phyloP scores from a whole-genome alignment of 495 filamentous ascomycete species.

The Penicillium goetzii region DNA sequence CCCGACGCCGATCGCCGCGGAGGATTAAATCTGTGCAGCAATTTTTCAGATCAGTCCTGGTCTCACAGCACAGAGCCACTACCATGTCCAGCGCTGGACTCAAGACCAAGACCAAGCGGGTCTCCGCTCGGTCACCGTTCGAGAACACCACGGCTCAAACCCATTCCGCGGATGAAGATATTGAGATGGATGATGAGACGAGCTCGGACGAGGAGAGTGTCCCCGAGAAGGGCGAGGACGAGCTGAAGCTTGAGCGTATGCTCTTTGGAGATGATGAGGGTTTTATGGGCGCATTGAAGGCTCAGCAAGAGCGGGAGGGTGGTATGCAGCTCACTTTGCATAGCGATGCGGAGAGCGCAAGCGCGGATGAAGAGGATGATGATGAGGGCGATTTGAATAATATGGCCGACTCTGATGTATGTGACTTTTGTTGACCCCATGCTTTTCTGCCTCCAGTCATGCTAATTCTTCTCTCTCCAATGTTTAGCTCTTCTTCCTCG shows the following conservation, averaged over 20 bases:
- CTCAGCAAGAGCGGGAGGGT: conserved; percentile 38
- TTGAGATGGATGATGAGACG: conserved; percentile 37
- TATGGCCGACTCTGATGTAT: conserved; percentile 50
- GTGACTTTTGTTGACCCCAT: conserved; percentile 1
- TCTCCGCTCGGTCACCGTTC: conserved; percentile 31
- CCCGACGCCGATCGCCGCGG: conserved; percentile 16
- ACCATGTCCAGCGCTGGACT: conserved; percentile 39
- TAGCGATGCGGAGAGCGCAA: conserved; percentile 40
- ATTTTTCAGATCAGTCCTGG: background rate
- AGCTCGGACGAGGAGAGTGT: conserved; percentile 46
- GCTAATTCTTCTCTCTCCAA: conserved; percentile 10
- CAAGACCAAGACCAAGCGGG: conserved; percentile 43
- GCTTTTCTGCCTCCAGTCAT: background rate
- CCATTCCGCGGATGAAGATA: conserved; percentile 30
- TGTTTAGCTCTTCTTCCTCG: conserved; percentile 69
- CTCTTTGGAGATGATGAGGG: conserved; percentile 85
- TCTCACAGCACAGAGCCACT: background rate
- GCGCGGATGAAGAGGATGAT: conserved; percentile 36
- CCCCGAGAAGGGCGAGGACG: conserved; percentile 74
- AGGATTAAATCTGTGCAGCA: conserved; percentile 15
- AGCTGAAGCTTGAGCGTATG: conserved; percentile 80
- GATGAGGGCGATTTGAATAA: conserved; percentile 57
- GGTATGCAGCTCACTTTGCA: conserved; percentile 38
- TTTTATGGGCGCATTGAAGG: conserved; percentile 71
- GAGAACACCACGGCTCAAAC: conserved; percentile 25